Percentiles rank a stretch among this genome's conserved stretches.
Conservation (phyloP, 2,329 filamentous ascomycete species). For the Huntiella bhutanensis region DNA sequence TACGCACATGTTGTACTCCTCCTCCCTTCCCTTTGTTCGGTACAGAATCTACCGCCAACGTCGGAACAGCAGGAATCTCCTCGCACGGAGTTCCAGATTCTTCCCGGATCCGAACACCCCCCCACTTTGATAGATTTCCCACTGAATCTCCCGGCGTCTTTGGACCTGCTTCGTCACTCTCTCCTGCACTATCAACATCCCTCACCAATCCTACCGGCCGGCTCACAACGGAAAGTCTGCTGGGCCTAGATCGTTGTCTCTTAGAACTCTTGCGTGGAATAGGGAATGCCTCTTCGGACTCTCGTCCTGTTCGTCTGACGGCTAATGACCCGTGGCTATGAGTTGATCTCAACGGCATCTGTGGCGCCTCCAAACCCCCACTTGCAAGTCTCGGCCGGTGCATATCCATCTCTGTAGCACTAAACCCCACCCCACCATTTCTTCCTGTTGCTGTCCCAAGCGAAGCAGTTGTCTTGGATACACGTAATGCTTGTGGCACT, state of each 20-base stretch:
- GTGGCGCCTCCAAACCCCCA: not conserved
- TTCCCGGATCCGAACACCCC: not conserved
- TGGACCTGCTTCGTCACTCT: constrained; percentile 5
- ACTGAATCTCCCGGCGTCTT: constrained; percentile 3
- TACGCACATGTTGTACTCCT: constrained; percentile 16
- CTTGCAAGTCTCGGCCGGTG: not conserved
- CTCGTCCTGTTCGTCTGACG: not conserved
- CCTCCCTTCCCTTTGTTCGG: not conserved
- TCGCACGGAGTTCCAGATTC: not conserved
- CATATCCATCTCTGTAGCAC: not conserved
- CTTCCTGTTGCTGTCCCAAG: not conserved
- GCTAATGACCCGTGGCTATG: constrained; percentile 5
- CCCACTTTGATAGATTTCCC: not conserved
- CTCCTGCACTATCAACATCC: constrained; percentile 9
- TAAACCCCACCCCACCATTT: not conserved
- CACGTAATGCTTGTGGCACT: not conserved
- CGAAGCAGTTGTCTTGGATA: not conserved
- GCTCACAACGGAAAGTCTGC: not conserved
- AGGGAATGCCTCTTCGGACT: constrained; percentile 1
- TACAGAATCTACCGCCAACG: constrained; percentile 3
- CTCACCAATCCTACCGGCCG: not conserved
- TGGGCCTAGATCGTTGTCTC: constrained; percentile 2
- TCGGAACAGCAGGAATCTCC: constrained; percentile 3
- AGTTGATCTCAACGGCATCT: constrained; percentile 2
- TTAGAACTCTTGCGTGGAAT: constrained; percentile 10